phyloP scores from a whole-genome alignment of 2,329 filamentous ascomycete species.

The Neopestalotiopsis sp. region DNA sequence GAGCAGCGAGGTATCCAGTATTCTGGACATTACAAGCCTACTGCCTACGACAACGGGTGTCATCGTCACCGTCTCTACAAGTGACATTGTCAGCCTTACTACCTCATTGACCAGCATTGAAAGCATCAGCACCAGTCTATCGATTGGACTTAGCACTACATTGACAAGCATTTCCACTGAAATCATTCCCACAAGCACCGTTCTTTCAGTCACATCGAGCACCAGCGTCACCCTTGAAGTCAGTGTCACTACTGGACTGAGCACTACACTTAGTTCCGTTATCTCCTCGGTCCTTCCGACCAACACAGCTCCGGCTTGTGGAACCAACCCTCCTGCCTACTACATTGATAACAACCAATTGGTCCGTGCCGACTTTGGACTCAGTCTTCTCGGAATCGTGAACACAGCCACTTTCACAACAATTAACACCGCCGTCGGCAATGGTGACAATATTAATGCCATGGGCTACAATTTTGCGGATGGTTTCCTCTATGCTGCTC shows the following conservation, averaged over 20 bases:
- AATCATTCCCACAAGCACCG: background rate
- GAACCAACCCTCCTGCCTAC: slow-evolving; percentile 8
- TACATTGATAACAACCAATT: slow-evolving; percentile 4
- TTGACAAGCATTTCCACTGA: background rate
- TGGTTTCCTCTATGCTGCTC: slow-evolving; percentile 2
- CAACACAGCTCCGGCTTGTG: background rate
- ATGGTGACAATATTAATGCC: background rate
- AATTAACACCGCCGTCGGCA: background rate
- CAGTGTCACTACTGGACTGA: background rate
- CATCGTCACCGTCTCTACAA: background rate
- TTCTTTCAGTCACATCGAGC: background rate
- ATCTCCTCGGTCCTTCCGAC: background rate
- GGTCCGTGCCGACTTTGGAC: slow-evolving; percentile 1
- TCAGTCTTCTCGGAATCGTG: background rate
- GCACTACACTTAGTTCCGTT: background rate
- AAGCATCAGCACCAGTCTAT: background rate
- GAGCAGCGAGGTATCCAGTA: background rate
- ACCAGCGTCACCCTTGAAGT: background rate
- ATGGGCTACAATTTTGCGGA: slow-evolving; percentile 3
- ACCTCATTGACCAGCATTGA: background rate
- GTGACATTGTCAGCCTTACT: background rate
- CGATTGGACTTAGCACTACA: background rate
- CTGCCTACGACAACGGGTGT: background rate
- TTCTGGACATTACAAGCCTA: background rate
- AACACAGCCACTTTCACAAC: background rate